Conservation (phyloP, 2,329 filamentous ascomycete species). For the Clarireedia paspali region DNA sequence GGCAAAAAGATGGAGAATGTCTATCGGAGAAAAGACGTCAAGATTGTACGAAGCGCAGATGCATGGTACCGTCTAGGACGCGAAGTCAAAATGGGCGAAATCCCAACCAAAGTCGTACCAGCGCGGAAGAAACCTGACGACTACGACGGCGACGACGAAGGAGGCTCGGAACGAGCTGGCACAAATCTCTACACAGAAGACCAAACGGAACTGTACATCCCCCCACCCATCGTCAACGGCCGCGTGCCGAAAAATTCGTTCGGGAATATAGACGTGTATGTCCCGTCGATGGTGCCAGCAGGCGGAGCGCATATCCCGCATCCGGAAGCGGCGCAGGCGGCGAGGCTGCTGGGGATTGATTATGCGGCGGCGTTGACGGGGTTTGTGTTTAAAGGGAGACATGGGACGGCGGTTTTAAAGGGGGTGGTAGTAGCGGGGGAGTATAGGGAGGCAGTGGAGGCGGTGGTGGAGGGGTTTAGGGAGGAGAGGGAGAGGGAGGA, state of each 20-base stretch:
- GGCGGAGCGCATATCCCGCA: slow-evolving; percentile 70
- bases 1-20: slow-evolving; percentile 58
- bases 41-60: slow-evolving; percentile 67
- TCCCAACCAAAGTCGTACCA: slow-evolving; percentile 69
- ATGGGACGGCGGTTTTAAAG: slow-evolving; percentile 74
- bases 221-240: slow-evolving; percentile 69
- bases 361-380: slow-evolving; percentile 86
- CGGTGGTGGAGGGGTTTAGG: slow-evolving; percentile 59
- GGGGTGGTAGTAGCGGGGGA: slow-evolving; percentile 72
- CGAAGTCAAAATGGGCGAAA: slow-evolving; percentile 68
- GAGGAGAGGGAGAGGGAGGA: slow-evolving; percentile 58
- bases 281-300: slow-evolving; percentile 79
- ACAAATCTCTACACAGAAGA: slow-evolving; percentile 53
- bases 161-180: slow-evolving; percentile 38
- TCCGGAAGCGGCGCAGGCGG: slow-evolving; percentile 59
- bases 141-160: slow-evolving; percentile 31
- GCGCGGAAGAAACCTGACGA: slow-evolving; percentile 35
- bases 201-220: slow-evolving; percentile 65
- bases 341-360: slow-evolving; percentile 69
- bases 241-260: slow-evolving; percentile 83
- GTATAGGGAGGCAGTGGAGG: slow-evolving; percentile 62
- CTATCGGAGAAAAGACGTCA: slow-evolving; percentile 75
- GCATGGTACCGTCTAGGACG: slow-evolving; percentile 88
- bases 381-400: slow-evolving; percentile 78
- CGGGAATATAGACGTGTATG: slow-evolving; percentile 90